Conservation (phyloP, 2,329 filamentous ascomycete species). For the Nemania sp. region DNA sequence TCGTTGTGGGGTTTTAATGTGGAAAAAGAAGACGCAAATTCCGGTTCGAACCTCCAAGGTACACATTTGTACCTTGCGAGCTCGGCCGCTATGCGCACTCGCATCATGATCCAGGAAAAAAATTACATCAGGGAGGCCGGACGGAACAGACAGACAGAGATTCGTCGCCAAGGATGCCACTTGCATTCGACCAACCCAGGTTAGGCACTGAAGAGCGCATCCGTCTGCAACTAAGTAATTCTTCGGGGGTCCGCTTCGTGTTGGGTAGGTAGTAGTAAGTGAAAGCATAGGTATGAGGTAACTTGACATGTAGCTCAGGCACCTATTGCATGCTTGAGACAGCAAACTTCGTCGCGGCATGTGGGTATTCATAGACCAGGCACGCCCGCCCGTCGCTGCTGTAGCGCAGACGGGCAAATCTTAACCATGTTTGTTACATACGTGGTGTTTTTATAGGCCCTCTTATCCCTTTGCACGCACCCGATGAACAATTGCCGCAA, state of each 20-base stretch:
- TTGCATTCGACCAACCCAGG: neutral
- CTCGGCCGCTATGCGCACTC: conserved; percentile 23
- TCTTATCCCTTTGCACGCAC: neutral
- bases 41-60: conserved; percentile 15
- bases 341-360: conserved; percentile 6
- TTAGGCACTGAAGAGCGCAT: too few species aligned
- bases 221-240: too few species aligned
- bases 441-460: too few species aligned
- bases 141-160: conserved; percentile 2
- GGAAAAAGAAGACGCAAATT: neutral
- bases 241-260: too few species aligned
- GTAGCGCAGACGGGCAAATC: conserved; percentile 7
- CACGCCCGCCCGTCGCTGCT: neutral
- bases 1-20: conserved; percentile 4
- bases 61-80: conserved; percentile 29
- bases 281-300: too few species aligned
- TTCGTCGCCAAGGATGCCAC: neutral
- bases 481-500: conserved; percentile 3
- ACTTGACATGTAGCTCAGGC: too few species aligned
- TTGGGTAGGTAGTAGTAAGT: too few species aligned
- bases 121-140: conserved; percentile 1
- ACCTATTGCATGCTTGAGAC: conserved; percentile 7
- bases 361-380: conserved; percentile 14
- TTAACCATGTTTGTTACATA: neutral
- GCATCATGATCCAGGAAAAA: conserved; percentile 22